Evolutionary conservation across 805 yeast genomes (phyloP), one percentile per base, ranked within the genome.

Genomic region (Cyberlindnera galapagoensis): DNA sequence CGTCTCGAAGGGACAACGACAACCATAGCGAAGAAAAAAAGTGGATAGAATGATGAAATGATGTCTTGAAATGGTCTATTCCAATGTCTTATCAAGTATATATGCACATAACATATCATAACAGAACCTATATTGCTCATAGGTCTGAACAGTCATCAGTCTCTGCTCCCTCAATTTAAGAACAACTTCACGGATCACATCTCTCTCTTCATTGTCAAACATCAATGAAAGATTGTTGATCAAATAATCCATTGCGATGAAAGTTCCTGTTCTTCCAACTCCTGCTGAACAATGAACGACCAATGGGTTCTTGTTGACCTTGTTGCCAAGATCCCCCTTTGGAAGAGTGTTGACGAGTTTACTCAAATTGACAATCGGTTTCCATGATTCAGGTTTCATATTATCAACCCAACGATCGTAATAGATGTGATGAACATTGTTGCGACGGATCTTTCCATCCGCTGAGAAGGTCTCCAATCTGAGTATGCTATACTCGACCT

Each of bases 231-330:
- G 24, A 18, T 28, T 24, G 31, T 56, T 57, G 34, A 63, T 45
- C 5, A 65, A 30, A 34, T 60, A 68, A 47, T 84, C 92, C 24
- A 81, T 57, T 0, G 86, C 72, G 30, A 85, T 74, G 46, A 76
- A 82, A 0, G 95, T 86, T 1, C 98, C 97, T 0, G 97, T 84
- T 36, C 98, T 66, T 7, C 98, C 98, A 46, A 94, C 88, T 1
- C 98, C 98, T 0, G 98, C 97, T 4, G 96, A 85, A 50, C 98
- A 90, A 55, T 92, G 97, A 9, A 80, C 80, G 30, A 85, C 52
- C 5, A 78, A 59, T 11, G 90, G 87, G 3, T 19, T 31, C 1
- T 24, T 27, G 9, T 24, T n/a, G 0, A 38, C 29, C 8, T 56
- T 56, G n/a, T n/a, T n/a, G n/a, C n/a, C n/a, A n/a, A n/a, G n/a